These are phyloP conservation scores for Zygoascus bituminiphila DNA, from an alignment of 805 yeast species.

Conservation along the genomic window DNA sequence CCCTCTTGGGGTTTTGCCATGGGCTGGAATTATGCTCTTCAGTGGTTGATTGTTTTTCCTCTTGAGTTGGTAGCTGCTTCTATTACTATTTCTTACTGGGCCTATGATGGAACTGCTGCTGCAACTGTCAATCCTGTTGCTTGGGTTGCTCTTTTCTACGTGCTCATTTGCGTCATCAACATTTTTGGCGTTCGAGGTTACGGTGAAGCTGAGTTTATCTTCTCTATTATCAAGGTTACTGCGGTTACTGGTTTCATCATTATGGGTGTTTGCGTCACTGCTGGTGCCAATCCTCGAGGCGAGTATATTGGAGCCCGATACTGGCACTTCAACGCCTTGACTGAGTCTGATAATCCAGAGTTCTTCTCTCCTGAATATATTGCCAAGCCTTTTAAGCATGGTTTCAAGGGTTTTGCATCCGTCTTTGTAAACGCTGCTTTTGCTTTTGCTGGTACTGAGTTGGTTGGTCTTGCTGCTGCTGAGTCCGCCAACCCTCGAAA, in stretches of 20 bases:
- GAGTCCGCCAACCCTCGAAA: constrained; percentile 56
- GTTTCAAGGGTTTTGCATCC: constrained; percentile 55
- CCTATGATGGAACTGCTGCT: constrained; percentile 40
- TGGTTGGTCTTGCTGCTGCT: constrained; percentile 61
- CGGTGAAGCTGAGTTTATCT: constrained; percentile 55
- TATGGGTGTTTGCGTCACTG: constrained; percentile 43
- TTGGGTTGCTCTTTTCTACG: constrained; percentile 46
- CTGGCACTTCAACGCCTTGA: constrained; percentile 51
- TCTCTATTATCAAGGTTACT: constrained; percentile 45
- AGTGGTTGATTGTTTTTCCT: constrained; percentile 54
- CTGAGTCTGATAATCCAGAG: background rate
- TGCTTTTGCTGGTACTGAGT: constrained; percentile 57
- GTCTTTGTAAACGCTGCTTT: constrained; percentile 63
- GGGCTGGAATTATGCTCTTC: constrained; percentile 60
- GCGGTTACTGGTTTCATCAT: constrained; percentile 52
- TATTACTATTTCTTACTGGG: constrained; percentile 48
- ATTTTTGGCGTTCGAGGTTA: constrained; percentile 45
- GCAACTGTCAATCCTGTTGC: constrained; percentile 46
- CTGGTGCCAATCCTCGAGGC: constrained; percentile 48
- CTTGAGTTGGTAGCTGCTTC: constrained; percentile 55
- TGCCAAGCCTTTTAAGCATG: constrained; percentile 44
- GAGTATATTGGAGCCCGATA: constrained; percentile 44
- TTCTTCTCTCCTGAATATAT: background rate
- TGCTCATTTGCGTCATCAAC: constrained; percentile 38
- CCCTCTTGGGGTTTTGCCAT: constrained; percentile 59